phyloP scores from a whole-genome alignment of 176 grass and related monocot species.

The Secale cereale region DNA sequence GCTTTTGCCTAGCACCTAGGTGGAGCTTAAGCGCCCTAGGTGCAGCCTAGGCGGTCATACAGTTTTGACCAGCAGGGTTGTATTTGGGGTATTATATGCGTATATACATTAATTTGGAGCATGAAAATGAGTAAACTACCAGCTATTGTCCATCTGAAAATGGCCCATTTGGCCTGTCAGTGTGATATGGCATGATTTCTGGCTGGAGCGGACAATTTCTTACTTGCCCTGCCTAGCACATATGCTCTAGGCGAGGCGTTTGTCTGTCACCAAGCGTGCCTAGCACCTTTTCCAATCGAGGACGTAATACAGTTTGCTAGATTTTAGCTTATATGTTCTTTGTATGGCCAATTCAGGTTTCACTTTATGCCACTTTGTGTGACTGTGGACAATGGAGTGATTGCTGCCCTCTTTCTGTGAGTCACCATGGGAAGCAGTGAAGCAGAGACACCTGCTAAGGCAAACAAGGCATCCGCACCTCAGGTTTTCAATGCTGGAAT shows the following conservation, averaged over 20 bases:
- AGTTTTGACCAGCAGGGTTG: neutral
- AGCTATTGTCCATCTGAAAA: neutral
- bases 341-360: constrained; percentile 32
- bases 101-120: neutral
- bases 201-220: neutral
- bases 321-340: constrained; percentile 21
- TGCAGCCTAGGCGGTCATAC: neutral
- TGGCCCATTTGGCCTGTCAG: neutral
- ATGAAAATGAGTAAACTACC: neutral
- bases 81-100: neutral
- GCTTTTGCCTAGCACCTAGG: neutral
- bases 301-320: neutral
- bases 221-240: neutral
- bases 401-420: constrained; percentile 9
- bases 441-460: constrained; percentile 58
- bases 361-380: constrained; percentile 30
- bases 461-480: constrained; percentile 53
- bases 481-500: constrained; percentile 50
- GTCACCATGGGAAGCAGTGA: constrained; percentile 71
- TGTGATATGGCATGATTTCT: neutral
- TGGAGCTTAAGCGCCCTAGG: neutral
- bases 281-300: neutral
- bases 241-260: neutral
- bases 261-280: neutral
- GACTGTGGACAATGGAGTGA: constrained; percentile 31